Evolutionary conservation across 441 rosid species (phyloP).

Genomic region (Heliophila coronopifolia): DNA sequence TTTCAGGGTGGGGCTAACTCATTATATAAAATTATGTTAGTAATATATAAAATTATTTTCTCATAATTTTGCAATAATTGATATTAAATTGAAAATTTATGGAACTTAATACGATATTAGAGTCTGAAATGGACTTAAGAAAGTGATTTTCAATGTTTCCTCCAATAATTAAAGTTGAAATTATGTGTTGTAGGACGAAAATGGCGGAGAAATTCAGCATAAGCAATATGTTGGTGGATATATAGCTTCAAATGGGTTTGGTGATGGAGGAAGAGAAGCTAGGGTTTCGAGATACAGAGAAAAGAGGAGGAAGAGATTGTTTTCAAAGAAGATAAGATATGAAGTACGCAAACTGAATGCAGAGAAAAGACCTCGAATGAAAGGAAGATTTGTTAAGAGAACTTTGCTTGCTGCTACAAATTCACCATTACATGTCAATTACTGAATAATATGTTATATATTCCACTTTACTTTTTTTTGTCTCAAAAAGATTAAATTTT

Average conservation of each 20-base stretch:
- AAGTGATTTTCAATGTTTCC: background rate
- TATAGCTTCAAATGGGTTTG: constrained; percentile 20
- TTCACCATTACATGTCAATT: constrained; percentile 24
- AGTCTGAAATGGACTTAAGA: too few species aligned
- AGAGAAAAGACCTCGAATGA: constrained; percentile 95
- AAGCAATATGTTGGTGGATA: constrained; percentile 20
- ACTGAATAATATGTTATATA: constrained; percentile 16
- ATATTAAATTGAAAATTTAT: too few species aligned
- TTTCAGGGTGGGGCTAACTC: too few species aligned
- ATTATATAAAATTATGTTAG: too few species aligned
- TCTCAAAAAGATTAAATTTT: background rate
- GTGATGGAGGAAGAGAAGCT: constrained; percentile 70
- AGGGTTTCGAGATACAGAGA: constrained; percentile 77
- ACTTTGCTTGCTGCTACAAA: constrained; percentile 33
- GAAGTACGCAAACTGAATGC: constrained; percentile 94
- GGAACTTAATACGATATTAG: too few species aligned
- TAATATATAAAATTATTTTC: too few species aligned
- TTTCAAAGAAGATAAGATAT: constrained; percentile 91
- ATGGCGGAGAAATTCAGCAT: constrained; percentile 9
- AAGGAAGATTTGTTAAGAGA: constrained; percentile 92
- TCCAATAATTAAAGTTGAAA: background rate
- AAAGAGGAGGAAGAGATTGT: constrained; percentile 80
- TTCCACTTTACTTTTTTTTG: constrained; percentile 5
- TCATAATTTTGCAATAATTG: too few species aligned
- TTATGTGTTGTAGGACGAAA: constrained; percentile 7